Conservation (phyloP, 176 grass and related monocot species). For the Dactylis glomerata region DNA sequence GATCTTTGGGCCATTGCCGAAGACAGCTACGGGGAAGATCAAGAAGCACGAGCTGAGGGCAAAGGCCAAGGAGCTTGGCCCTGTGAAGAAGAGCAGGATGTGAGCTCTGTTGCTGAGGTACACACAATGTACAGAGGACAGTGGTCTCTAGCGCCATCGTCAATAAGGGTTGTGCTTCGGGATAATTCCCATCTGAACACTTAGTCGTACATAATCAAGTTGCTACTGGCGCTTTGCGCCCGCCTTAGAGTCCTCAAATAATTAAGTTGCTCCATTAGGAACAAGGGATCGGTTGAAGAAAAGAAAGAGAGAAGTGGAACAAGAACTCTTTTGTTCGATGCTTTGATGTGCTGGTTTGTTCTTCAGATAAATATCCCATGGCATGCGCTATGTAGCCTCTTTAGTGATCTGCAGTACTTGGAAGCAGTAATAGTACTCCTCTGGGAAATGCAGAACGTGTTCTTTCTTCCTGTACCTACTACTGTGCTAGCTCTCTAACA, state of each 20-base stretch:
- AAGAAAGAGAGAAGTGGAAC: neutral
- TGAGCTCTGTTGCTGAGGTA: conserved; percentile 22
- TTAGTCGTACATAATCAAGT: neutral
- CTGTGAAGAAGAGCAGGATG: conserved; percentile 79
- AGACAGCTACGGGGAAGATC: conserved; percentile 88
- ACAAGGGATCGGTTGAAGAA: neutral
- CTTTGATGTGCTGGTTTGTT: neutral
- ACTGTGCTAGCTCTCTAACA: neutral
- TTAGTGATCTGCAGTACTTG: neutral
- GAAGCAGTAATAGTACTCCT: neutral
- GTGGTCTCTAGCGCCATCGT: neutral
- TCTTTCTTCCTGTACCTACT: neutral
- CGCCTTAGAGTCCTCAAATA: no score
- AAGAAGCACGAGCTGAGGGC: conserved; percentile 81
- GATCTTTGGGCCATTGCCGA: conserved; percentile 73
- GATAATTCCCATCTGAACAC: neutral
- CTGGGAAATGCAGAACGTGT: neutral
- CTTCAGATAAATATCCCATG: neutral
- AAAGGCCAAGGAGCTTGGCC: conserved; percentile 77
- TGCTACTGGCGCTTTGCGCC: no score
- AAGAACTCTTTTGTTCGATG: neutral
- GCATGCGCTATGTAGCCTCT: neutral
- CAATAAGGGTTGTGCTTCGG: neutral
- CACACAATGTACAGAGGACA: neutral
- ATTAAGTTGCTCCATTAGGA: neutral